Evolutionary conservation across 2,329 filamentous ascomycete genomes (phyloP).

Genomic region (Septoria petroselini): DNA sequence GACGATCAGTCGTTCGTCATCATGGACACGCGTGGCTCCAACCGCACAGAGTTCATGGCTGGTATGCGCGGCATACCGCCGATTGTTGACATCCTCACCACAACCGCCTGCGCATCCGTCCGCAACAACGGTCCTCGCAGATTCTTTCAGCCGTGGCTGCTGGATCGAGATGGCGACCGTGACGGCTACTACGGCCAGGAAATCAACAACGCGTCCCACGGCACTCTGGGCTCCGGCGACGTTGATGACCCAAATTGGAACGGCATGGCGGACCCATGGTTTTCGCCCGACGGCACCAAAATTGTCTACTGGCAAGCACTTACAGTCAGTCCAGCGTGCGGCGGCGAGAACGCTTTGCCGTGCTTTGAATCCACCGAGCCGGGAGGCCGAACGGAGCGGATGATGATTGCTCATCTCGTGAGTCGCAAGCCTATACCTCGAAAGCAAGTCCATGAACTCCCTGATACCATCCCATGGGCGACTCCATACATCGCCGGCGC

Average conservation of each 20-base stretch:
- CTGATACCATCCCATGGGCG: slow-evolving; percentile 40
- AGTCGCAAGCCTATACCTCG: slow-evolving; percentile 33
- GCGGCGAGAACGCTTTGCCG: slow-evolving; percentile 44
- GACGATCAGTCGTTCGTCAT: slow-evolving; percentile 47
- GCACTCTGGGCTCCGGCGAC: slow-evolving; percentile 30
- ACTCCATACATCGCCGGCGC: slow-evolving; percentile 34
- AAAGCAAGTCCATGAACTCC: slow-evolving; percentile 29
- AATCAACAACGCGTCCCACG: slow-evolving; percentile 39
- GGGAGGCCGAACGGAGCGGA: slow-evolving; percentile 41
- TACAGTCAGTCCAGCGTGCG: slow-evolving; percentile 43
- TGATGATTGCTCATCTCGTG: slow-evolving; percentile 45
- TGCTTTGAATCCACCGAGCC: slow-evolving; percentile 43
- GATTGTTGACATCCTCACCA: slow-evolving; percentile 41
- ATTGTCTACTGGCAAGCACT: slow-evolving; percentile 47
- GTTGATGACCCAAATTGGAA: slow-evolving; percentile 52
- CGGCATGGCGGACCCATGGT: slow-evolving; percentile 46
- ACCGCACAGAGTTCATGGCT: slow-evolving; percentile 45
- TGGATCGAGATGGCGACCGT: slow-evolving; percentile 48
- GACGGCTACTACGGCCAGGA: slow-evolving; percentile 46
- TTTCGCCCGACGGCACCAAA: slow-evolving; percentile 43
- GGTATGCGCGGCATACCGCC: slow-evolving; percentile 46
- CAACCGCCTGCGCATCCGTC: slow-evolving; percentile 40
- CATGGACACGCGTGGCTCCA: slow-evolving; percentile 45
- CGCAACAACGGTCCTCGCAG: slow-evolving; percentile 48
- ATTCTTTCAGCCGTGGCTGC: slow-evolving; percentile 48